Percentiles rank a stretch among this genome's conserved stretches.
Evolutionary conservation across 2,329 filamentous ascomycete genomes (phyloP).

Genomic region (Stromatinia cepivora): DNA sequence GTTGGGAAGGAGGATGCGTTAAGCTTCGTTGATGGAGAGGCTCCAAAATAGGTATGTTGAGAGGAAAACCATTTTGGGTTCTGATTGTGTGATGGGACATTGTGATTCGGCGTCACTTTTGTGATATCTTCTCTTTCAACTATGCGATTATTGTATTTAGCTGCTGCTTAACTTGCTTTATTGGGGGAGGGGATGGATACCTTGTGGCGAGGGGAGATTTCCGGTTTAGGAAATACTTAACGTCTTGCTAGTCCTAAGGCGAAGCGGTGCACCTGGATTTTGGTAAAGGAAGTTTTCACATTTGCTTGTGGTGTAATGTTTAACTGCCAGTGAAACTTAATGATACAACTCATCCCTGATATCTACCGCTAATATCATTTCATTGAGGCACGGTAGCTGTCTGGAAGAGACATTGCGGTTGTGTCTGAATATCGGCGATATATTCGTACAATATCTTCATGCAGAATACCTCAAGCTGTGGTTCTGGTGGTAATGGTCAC

Average conservation of each 20-base stretch:
- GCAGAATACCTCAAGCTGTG: neutral
- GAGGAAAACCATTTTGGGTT: neutral
- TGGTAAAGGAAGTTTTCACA: neutral
- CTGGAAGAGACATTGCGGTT: too few species aligned
- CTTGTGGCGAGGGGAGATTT: neutral
- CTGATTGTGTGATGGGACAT: neutral
- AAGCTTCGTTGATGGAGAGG: constrained; percentile 88
- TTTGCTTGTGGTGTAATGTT: too few species aligned
- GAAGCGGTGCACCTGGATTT: neutral
- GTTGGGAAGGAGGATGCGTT: constrained; percentile 85
- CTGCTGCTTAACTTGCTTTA: neutral
- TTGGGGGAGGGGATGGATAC: neutral
- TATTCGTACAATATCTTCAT: neutral
- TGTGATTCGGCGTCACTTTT: neutral
- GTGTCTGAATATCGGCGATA: too few species aligned
- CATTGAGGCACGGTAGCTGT: too few species aligned
- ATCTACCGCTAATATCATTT: too few species aligned
- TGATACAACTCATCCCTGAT: neutral
- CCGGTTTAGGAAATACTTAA: neutral
- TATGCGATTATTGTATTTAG: constrained; percentile 1
- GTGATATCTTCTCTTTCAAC: neutral
- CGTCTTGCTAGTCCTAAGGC: neutral
- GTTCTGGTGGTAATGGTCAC: neutral
- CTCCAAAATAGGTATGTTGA: constrained; percentile 32
- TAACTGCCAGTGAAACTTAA: too few species aligned